Conservation (phyloP, 305 asterid genomes). For the Solanum chacoense region DNA sequence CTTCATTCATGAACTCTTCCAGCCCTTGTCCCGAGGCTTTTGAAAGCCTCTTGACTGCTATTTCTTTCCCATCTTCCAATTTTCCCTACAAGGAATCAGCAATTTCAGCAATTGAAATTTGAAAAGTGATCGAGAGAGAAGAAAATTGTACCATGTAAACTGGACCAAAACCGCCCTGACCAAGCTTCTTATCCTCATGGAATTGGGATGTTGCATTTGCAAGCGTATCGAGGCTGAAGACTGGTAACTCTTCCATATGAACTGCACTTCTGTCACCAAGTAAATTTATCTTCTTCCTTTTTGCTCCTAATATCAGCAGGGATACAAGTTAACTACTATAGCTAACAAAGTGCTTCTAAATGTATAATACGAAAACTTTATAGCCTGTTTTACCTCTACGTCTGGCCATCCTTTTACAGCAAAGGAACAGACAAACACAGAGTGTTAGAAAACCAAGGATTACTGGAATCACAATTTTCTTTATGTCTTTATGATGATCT, state of each 20-base stretch:
- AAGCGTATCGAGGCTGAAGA: constrained; percentile 24
- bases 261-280: constrained; percentile 5
- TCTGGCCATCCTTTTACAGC: constrained; percentile 29
- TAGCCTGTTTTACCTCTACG: constrained; percentile 23
- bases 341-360: background rate
- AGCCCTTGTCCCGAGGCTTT: constrained; percentile 39
- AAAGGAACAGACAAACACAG: constrained; percentile 11
- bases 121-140: background rate
- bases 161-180: constrained; percentile 57
- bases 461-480: constrained; percentile 18
- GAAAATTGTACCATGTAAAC: constrained; percentile 36
- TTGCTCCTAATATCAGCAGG: constrained; percentile 3
- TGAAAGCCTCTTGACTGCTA: constrained; percentile 57
- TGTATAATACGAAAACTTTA: background rate
- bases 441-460: constrained; percentile 11
- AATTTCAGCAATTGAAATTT: background rate
- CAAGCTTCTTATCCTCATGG: constrained; percentile 32
- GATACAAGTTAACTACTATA: background rate
- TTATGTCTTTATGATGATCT: constrained; percentile 24
- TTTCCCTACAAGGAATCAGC: constrained; percentile 25
- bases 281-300: background rate
- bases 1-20: constrained; percentile 48
- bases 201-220: constrained; percentile 31
- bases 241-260: constrained; percentile 38
- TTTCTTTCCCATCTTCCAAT: constrained; percentile 30